A percentile compares a stretch with the other conserved stretches of the same genome.
phyloP scores from a whole-genome alignment of 176 grass and related monocot species.

The Secale cereale region DNA sequence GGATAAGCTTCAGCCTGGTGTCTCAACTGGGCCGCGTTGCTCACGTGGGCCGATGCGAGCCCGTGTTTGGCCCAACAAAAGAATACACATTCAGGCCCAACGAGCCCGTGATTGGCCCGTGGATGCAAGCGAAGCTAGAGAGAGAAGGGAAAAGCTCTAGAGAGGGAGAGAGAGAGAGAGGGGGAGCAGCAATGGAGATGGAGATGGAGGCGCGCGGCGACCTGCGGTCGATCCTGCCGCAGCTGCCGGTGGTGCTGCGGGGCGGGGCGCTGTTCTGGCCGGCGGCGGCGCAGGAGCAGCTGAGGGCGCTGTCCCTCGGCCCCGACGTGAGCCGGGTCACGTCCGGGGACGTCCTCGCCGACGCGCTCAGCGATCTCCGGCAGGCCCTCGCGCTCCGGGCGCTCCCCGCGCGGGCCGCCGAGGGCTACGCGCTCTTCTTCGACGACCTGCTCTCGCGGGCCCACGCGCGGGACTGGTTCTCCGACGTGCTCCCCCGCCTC shows the following conservation, averaged over 20 bases:
- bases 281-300: constrained; percentile 45
- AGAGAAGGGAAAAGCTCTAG: background rate
- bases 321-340: constrained; percentile 76
- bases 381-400: constrained; percentile 42
- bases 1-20: background rate
- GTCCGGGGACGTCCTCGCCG: constrained; percentile 82
- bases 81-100: background rate
- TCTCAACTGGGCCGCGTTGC: background rate
- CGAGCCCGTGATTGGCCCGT: too few relatives aligned
- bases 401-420: constrained; percentile 26
- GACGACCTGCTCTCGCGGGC: constrained; percentile 58
- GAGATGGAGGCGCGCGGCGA: constrained; percentile 34
- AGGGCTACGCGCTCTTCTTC: constrained; percentile 77
- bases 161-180: background rate
- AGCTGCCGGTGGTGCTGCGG: constrained; percentile 58
- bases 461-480: constrained; percentile 74
- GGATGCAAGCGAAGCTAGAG: background rate
- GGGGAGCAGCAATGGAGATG: background rate
- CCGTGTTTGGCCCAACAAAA: background rate
- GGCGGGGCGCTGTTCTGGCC: constrained; percentile 63
- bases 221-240: constrained; percentile 62
- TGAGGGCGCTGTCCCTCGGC: constrained; percentile 58
- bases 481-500: constrained; percentile 55
- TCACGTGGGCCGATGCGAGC: background rate
- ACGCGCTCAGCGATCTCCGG: constrained; percentile 68